Evolutionary conservation across 345 rosid species (phyloP).

Genomic region (Eucalyptus victrix): DNA sequence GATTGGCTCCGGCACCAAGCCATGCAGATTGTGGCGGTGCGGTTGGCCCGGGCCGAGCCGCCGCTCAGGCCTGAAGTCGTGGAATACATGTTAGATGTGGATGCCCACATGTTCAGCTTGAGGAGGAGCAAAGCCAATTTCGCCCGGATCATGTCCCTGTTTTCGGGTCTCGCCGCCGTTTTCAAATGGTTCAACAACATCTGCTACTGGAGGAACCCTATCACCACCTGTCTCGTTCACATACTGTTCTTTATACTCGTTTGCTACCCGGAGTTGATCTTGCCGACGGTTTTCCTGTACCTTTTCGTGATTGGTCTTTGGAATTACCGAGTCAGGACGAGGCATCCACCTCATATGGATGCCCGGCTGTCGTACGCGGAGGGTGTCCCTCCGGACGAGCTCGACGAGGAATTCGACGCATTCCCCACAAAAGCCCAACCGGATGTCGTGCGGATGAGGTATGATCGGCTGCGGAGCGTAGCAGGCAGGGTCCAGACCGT

Average conservation of each 20-base stretch:
- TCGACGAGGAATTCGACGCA: conserved; percentile 35
- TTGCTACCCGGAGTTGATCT: conserved; percentile 32
- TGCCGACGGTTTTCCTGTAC: conserved; percentile 39
- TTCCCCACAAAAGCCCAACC: conserved; percentile 17
- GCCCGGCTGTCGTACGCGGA: conserved; percentile 31
- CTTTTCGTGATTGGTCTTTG: conserved; percentile 38
- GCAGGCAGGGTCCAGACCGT: conserved; percentile 37
- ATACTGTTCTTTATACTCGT: conserved; percentile 29
- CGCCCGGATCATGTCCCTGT: conserved; percentile 21
- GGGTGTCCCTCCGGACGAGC: conserved; percentile 16
- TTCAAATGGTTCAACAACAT: conserved; percentile 28
- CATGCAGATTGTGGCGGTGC: conserved; percentile 19
- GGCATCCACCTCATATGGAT: conserved; percentile 51
- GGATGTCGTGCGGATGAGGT: conserved; percentile 26
- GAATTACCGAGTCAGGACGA: conserved; percentile 33
- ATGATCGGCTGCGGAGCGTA: conserved; percentile 39
- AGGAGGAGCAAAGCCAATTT: conserved; percentile 54
- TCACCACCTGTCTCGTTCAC: conserved; percentile 36
- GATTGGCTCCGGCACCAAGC: conserved; percentile 39
- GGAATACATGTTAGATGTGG: conserved; percentile 46
- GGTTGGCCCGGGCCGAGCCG: conserved; percentile 37
- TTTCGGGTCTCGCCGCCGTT: conserved; percentile 11
- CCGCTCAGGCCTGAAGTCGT: conserved; percentile 34
- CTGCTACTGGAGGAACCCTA: conserved; percentile 35
- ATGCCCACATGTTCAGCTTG: conserved; percentile 47